Base-by-base conservation (phyloP, 495 filamentous ascomycete genomes). In the Xylaria cubensis region DNA sequence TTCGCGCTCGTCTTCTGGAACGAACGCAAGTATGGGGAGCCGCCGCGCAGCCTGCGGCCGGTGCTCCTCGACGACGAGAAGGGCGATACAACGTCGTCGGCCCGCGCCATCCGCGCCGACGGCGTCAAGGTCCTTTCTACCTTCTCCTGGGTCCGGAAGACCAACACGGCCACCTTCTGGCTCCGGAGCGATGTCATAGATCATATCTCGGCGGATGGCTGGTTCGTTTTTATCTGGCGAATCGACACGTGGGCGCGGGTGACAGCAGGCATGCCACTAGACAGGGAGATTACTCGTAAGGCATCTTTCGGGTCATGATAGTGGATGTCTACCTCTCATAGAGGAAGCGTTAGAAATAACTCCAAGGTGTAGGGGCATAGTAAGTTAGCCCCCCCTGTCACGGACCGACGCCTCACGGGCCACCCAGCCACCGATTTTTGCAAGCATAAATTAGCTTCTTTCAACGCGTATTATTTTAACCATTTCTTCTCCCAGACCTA, bases 1-100 rank as follows among this genome's bases (percentile, higher is more conserved):
- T 78, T 82, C 29, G 73, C 76, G 32, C 66, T 83, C 6, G 68
- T 79, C 19, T 80, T 83, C 64, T 81, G 76, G 73, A 70, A 79
- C 5, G n/a, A 62, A 50, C 64, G 59, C 15, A 51, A 58, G 26
- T 78, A 74, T 17, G 67, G 63, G 17, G 21, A 44, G 21, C 46
- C 41, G 1, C 70, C 41, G 5, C 21, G 41, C 8, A 48, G 70
- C 29, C 36, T 74, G 26, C 61, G 71, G 21, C 50, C 70, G 13
- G 19, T 80, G 41, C 70, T 73, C 7, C 44, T 74, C 15, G 69
- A 74, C 15, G 70, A 72, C 48, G 78, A 79, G 24, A 36, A 39
- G 4, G 69, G 73, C 15, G 72, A 74, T 24, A 53, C n/a, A 61
- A 64, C 62, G 36, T 13, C 36, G 42, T 50, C 48, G 2, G 71